Percentiles rank a stretch among this genome's conserved stretches.
Conservation (phyloP, 305 asterid species). For the Stenogyne calaminthoides region DNA sequence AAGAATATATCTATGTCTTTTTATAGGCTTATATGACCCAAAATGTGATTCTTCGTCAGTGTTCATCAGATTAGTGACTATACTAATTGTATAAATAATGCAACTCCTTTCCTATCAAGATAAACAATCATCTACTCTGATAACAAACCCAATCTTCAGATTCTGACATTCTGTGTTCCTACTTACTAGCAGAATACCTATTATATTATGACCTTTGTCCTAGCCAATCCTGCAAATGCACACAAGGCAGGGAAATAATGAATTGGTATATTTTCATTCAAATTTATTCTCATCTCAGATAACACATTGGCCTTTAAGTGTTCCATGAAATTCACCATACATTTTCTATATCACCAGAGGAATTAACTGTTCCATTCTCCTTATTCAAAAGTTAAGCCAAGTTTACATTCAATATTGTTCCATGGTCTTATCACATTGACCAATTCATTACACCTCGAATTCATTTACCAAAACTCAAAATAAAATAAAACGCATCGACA, state of each 20-base stretch:
- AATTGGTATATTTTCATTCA: neutral
- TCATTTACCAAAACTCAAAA: too few relatives aligned
- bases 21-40: neutral
- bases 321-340: too few relatives aligned
- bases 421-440: too few relatives aligned
- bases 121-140: neutral
- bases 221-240: neutral
- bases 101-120: neutral
- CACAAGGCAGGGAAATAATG: neutral
- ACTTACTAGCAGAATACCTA: neutral
- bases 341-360: too few relatives aligned
- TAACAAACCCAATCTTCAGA: neutral
- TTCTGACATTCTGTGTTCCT: neutral
- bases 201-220: neutral
- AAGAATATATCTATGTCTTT: neutral
- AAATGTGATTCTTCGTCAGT: neutral
- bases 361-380: too few relatives aligned
- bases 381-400: too few relatives aligned
- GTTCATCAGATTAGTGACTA: neutral
- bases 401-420: too few relatives aligned
- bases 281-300: too few relatives aligned
- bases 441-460: too few relatives aligned
- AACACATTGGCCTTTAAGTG: too few relatives aligned
- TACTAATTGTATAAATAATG: neutral
- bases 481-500: too few relatives aligned